Percentiles rank a stretch among this genome's conserved stretches.
phyloP scores from a whole-genome alignment of 139 green algal species.

The Eudorina sp. region DNA sequence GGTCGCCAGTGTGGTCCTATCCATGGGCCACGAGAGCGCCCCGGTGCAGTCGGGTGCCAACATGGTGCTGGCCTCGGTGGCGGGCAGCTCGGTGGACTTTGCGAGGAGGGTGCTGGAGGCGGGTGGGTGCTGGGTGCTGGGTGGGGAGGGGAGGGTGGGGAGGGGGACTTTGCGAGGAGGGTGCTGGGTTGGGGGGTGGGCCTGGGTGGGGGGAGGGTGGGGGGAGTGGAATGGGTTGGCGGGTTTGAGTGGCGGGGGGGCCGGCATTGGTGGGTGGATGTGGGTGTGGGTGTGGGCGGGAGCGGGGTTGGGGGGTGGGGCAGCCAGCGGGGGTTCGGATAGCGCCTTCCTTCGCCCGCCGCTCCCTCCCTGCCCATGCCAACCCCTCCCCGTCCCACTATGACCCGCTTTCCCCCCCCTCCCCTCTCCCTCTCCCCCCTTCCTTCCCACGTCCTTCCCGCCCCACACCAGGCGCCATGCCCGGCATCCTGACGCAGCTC shows the following conservation, averaged over 20 bases:
- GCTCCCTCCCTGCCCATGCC: too few species aligned
- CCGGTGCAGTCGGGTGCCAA: conserved; percentile 55
- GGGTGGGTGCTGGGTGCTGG: conserved; percentile 32
- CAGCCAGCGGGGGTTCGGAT: too few species aligned
- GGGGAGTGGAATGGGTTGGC: not conserved
- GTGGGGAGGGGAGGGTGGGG: not conserved
- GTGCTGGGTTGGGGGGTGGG: not conserved
- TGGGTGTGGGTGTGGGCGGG: too few species aligned
- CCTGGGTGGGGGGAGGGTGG: not conserved
- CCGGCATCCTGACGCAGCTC: conserved; percentile 49
- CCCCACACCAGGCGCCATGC: conserved; percentile 45
- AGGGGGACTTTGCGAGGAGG: not conserved
- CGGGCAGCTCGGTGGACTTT: conserved; percentile 52
- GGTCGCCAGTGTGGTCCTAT: conserved; percentile 47
- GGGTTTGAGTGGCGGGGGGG: too few species aligned
- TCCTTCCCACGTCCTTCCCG: not conserved
- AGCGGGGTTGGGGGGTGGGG: too few species aligned
- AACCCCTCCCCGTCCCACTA: too few species aligned
- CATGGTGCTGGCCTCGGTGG: conserved; percentile 51
- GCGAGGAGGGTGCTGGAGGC: conserved; percentile 56
- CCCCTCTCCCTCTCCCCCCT: not conserved
- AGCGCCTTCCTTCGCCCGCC: too few species aligned
- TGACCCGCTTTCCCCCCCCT: not conserved
- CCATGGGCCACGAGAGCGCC: conserved; percentile 56
- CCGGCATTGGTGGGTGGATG: too few species aligned